Percentiles rank a stretch among this genome's conserved stretches.
phyloP scores from a whole-genome alignment of 352 stramenopile genomes.

The Phytophthora megakarya region DNA sequence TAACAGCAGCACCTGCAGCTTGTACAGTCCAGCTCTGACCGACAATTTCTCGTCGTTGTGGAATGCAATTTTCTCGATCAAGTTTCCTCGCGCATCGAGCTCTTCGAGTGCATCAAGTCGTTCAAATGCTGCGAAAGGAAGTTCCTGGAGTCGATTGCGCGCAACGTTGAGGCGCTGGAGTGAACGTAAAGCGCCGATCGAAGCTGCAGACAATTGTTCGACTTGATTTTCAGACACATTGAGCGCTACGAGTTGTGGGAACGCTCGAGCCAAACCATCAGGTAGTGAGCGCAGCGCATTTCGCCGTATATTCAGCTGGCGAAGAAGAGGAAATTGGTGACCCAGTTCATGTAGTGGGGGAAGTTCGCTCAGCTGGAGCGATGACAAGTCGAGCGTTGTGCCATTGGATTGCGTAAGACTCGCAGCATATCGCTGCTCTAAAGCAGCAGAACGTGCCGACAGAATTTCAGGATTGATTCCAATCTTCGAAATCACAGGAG shows the following conservation, averaged over 20 bases:
- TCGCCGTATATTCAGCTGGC: conserved; percentile 50
- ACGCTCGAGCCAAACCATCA: conserved; percentile 30
- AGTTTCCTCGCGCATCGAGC: conserved; percentile 47
- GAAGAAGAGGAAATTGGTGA: conserved; percentile 44
- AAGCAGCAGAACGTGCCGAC: conserved; percentile 7
- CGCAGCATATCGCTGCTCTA: conserved; percentile 23
- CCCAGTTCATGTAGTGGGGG: conserved; percentile 36
- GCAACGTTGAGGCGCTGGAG: conserved; percentile 55
- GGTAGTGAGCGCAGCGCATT: conserved; percentile 49
- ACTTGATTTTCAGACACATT: conserved; percentile 51
- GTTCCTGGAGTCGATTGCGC: conserved; percentile 41
- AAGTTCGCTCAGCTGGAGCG: conserved; percentile 42
- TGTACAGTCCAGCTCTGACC: conserved; percentile 32
- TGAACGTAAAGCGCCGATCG: conserved; percentile 33
- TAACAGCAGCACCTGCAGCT: conserved; percentile 49
- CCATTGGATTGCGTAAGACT: conserved; percentile 33
- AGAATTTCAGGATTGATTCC: conserved; percentile 7
- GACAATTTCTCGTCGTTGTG: conserved; percentile 39
- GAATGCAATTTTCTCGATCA: conserved; percentile 39
- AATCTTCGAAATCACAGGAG: not conserved
- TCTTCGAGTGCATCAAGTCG: conserved; percentile 48
- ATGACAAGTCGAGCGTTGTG: conserved; percentile 53
- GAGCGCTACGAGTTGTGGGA: conserved; percentile 48
- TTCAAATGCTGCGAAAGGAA: conserved; percentile 38
- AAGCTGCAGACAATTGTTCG: conserved; percentile 36